Conservation (phyloP, 2,329 filamentous ascomycete genomes). For the Rutstroemia sp. region DNA sequence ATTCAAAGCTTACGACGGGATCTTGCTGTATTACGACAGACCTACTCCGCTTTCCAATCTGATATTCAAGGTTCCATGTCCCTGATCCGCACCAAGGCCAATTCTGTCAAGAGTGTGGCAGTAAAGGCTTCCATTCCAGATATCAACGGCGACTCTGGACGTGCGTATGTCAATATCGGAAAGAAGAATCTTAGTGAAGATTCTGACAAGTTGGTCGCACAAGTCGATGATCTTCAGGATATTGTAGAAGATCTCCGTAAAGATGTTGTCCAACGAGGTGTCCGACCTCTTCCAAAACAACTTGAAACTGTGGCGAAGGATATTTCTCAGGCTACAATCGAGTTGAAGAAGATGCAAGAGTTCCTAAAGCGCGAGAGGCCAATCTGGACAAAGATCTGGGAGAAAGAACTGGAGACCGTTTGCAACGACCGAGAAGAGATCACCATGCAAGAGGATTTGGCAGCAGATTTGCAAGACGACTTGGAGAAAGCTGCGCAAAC, state of each 20-base stretch:
- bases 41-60: constrained; percentile 83
- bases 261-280: constrained; percentile 88
- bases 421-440: constrained; percentile 93
- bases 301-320: constrained; percentile 86
- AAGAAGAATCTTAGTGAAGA: constrained; percentile 83
- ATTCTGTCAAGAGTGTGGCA: constrained; percentile 69
- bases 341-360: constrained; percentile 90
- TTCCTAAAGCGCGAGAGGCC: constrained; percentile 89
- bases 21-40: constrained; percentile 84
- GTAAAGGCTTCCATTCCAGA: constrained; percentile 63
- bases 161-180: constrained; percentile 75
- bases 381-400: constrained; percentile 98
- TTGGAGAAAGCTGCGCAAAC: constrained; percentile 91
- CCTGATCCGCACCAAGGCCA: constrained; percentile 72
- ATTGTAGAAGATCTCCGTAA: constrained; percentile 94
- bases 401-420: constrained; percentile 91
- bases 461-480: constrained; percentile 87
- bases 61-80: constrained; percentile 87
- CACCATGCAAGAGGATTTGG: constrained; percentile 91
- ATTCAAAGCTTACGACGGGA: constrained; percentile 79
- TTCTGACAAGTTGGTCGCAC: constrained; percentile 81
- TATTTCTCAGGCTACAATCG: constrained; percentile 70
- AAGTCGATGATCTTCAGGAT: constrained; percentile 96
- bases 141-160: constrained; percentile 70
- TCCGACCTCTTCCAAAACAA: constrained; percentile 83